Percentiles rank a stretch among this genome's conserved stretches.
Conservation (phyloP, 2,329 filamentous ascomycete genomes). For the Trichophyton schoenleinii region DNA sequence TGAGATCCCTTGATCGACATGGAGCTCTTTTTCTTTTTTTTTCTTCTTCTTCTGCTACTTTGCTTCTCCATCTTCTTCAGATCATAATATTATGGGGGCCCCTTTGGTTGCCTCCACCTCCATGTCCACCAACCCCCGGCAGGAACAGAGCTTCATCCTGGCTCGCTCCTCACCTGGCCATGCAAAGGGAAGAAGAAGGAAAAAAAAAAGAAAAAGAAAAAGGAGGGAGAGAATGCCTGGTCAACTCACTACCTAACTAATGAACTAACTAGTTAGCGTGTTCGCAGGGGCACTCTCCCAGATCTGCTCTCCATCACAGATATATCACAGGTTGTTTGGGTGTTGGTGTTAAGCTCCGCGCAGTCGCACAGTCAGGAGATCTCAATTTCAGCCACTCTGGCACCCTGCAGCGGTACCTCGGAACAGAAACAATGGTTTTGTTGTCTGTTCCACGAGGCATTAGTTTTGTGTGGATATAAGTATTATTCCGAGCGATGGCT, state of each 20-base stretch:
- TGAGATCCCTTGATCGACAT: not conserved
- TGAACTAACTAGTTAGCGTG: not conserved
- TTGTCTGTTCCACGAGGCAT: not conserved
- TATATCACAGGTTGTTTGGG: no score
- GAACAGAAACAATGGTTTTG: not conserved
- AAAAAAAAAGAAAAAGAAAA: not conserved
- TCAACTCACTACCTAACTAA: not conserved
- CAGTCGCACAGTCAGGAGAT: not conserved
- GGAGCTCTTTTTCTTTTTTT: not conserved
- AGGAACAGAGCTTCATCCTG: constrained; percentile 3
- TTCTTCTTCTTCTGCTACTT: constrained; percentile 5
- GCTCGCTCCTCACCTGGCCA: constrained; percentile 3
- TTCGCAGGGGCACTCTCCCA: not conserved
- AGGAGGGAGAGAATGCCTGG: not conserved
- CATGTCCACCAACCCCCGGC: not conserved
- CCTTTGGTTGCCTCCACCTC: not conserved
- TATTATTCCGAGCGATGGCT: not conserved
- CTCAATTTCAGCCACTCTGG: not conserved
- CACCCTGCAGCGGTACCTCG: not conserved
- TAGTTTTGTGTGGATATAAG: not conserved
- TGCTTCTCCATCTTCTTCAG: not conserved
- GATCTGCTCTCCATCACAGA: not conserved
- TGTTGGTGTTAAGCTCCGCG: no score
- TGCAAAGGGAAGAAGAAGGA: not conserved
- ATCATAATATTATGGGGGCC: no score